Evolutionary conservation across 192 early-diverging fungal species (phyloP), one percentile per base, ranked within the genome.

Genomic region (Linnemannia elongata): DNA sequence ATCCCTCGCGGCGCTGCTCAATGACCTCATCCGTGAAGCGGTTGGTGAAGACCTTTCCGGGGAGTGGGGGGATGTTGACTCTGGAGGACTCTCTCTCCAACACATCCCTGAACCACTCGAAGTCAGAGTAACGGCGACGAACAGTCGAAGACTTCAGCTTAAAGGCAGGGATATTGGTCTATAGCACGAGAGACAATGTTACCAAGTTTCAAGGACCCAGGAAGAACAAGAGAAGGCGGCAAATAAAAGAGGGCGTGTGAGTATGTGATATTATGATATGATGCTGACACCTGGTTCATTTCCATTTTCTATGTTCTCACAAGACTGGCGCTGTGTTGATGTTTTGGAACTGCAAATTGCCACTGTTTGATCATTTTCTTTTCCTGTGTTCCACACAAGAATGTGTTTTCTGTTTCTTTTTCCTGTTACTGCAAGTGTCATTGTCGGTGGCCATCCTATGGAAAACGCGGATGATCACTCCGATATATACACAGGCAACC

Each of bases 151-250:
- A 78, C 69, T 94, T 95, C 66, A 96, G 76, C 88, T 99, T 99
- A 93, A 98, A 99, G 8, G 95, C 95, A 9, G 98, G 98, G 69
- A 99, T 97, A 88, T 99, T 99, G 42, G 97, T 99, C 94, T 96
- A 88, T 17, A 42, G 42, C 20, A 33, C 24, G 30, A 24, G 1
- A 35, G 15, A 54, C 17, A 20, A 22, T 45, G 17, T 33, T 75
- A 35, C 27, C 27, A 17, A 41, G 72, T 27, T 73, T 73, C n/a
- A 30, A 73, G 72, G 0, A 42, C 22, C 38, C 35, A 38, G 41
- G 20, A 72, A 24, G 18, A 33, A 30, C 22, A 35, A 72, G 4
- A 52, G 39, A 66, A 4, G n/a, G 15, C 38, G 44, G 44, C 12
- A 30, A 49, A 22, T 24, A 44, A 41, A 63, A 39, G 49, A 30